Percentiles rank a stretch among this genome's conserved stretches.
phyloP scores from a whole-genome alignment of 2,329 filamentous ascomycete genomes.

The Colletotrichum sp. region DNA sequence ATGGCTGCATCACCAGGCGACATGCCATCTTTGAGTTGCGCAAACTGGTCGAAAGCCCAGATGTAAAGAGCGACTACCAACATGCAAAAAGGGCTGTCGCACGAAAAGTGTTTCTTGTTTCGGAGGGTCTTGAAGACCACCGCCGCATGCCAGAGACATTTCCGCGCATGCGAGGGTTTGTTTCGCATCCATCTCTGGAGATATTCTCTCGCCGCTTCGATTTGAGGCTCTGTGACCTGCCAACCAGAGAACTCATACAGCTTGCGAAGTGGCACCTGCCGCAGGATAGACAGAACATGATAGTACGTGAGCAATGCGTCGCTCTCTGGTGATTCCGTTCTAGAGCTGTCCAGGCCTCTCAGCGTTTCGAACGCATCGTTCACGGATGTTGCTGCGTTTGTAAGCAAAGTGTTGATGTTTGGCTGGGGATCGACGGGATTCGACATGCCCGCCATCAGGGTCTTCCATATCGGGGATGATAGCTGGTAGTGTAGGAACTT shows the following conservation, averaged over 20 bases:
- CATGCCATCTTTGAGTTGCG: fast-evolving
- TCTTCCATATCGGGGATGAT: neutral
- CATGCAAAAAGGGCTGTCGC: neutral
- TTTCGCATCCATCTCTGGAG: neutral
- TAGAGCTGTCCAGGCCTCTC: neutral
- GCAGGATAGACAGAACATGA: neutral
- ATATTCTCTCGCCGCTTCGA: neutral
- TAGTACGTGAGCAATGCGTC: neutral
- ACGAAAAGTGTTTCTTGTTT: neutral
- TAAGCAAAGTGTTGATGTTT: neutral
- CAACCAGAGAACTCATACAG: neutral
- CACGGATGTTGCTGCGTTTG: neutral
- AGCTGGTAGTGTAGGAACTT: neutral
- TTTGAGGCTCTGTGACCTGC: neutral
- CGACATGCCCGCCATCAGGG: neutral
- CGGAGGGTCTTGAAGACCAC: neutral
- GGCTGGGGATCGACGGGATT: too few relatives aligned
- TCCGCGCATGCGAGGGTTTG: neutral
- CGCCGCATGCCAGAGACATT: neutral
- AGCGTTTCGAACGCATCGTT: neutral
- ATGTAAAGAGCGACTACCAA: neutral
- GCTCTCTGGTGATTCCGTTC: neutral
- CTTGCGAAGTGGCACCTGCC: neutral
- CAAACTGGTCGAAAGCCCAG: neutral
- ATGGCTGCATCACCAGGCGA: neutral